Evolutionary conservation across 305 asterid species (phyloP).

Genomic region (Plantago coronopus): DNA sequence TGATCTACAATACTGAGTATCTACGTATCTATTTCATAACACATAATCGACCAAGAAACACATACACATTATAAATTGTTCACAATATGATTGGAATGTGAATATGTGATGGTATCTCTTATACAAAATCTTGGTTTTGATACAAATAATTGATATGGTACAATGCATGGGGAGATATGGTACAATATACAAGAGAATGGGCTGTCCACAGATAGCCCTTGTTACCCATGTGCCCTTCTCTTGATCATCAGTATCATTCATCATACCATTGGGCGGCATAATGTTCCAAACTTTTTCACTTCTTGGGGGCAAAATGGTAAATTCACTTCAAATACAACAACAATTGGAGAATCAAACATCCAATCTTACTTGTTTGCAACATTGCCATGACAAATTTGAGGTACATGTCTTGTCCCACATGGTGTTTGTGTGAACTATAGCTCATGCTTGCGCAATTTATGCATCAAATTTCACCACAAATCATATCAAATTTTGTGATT

Average conservation of each 20-base stretch:
- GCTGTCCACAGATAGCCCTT: conserved; percentile 32
- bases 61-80: too few relatives aligned
- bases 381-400: neutral
- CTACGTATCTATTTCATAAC: too few relatives aligned
- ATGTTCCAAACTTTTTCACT: conserved; percentile 24
- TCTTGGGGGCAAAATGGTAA: neutral
- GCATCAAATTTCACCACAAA: conserved; percentile 20
- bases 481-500: neutral
- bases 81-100: too few relatives aligned
- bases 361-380: neutral
- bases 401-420: conserved; percentile 28
- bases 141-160: neutral
- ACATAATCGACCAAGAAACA: too few relatives aligned
- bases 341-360: neutral
- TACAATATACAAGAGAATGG: conserved; percentile 6
- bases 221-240: conserved; percentile 36
- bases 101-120: too few relatives aligned
- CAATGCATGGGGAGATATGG: neutral
- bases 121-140: too few relatives aligned
- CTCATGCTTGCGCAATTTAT: conserved; percentile 36
- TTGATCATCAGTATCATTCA: conserved; percentile 28
- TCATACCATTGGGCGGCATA: conserved; percentile 36
- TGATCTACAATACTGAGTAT: too few relatives aligned
- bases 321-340: neutral
- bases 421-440: conserved; percentile 2